A percentile compares a stretch with the other conserved stretches of the same genome.
These are phyloP conservation scores for Mortierella sp. DNA, from an alignment of 371 early-diverging fungal species.

Conservation along the genomic window DNA sequence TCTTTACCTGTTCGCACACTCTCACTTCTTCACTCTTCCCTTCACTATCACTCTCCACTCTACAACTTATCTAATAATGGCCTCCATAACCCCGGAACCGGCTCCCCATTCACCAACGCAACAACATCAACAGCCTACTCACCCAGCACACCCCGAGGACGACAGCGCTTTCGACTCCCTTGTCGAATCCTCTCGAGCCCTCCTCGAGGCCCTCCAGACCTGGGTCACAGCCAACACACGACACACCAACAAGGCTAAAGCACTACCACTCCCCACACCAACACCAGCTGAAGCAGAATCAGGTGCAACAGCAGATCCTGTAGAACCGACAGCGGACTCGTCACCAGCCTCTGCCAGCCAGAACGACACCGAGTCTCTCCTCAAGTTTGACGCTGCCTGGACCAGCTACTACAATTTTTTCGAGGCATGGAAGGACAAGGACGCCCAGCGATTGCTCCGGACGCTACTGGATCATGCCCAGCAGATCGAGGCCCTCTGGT, in stretches of 20 bases:
- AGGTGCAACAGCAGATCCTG: background rate
- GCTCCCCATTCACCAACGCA: constrained; percentile 4
- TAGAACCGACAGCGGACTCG: background rate
- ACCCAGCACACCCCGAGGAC: constrained; percentile 2
- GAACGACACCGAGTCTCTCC: constrained; percentile 5
- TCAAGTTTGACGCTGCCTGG: constrained; percentile 48
- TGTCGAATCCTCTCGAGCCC: constrained; percentile 37
- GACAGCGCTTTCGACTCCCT: constrained; percentile 37
- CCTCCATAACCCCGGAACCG: background rate
- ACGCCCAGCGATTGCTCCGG: constrained; percentile 33
- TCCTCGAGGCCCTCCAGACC: constrained; percentile 40
- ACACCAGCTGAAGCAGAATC: background rate
- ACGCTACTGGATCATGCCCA: constrained; percentile 43
- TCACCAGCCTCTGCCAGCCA: background rate
- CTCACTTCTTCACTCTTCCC: constrained; percentile 5
- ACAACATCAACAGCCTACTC: constrained; percentile 4
- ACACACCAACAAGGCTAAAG: background rate
- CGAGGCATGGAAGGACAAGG: constrained; percentile 49
- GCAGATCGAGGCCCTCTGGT: constrained; percentile 44
- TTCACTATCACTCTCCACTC: constrained; percentile 1
- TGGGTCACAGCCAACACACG: constrained; percentile 25
- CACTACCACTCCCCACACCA: background rate
- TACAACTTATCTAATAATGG: constrained; percentile 6
- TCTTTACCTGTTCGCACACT: background rate
- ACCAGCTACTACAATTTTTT: constrained; percentile 40